These are phyloP conservation scores for Ophiorrhiza pumila DNA, from an alignment of 257 asterid species.

Conservation along the genomic window DNA sequence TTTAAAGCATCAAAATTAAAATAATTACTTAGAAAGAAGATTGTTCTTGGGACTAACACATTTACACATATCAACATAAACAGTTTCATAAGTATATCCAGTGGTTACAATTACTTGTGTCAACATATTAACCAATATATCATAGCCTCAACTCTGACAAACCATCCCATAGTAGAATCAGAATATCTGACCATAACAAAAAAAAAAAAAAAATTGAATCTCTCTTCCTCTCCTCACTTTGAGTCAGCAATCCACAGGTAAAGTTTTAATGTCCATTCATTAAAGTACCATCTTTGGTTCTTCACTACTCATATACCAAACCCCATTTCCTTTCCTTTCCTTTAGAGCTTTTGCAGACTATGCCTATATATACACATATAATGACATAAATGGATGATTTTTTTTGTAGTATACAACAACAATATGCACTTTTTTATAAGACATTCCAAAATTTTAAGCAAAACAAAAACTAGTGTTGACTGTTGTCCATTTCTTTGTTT, in stretches of 20 bases:
- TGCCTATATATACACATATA: background rate
- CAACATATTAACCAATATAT: background rate
- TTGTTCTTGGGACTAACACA: background rate
- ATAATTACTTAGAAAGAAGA: too few relatives aligned
- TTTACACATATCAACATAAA: background rate
- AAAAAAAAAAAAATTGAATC: slow-evolving; percentile 9
- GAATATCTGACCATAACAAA: slow-evolving; percentile 23
- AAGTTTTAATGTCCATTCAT: too few relatives aligned
- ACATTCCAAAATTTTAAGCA: background rate
- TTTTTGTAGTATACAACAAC: background rate
- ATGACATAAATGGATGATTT: slow-evolving; percentile 11
- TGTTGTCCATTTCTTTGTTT: slow-evolving; percentile 8
- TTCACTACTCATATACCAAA: background rate
- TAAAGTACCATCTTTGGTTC: slow-evolving; percentile 6
- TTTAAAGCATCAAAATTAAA: too few relatives aligned
- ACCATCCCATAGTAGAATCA: slow-evolving; percentile 4
- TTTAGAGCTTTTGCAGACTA: background rate
- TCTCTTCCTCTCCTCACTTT: background rate
- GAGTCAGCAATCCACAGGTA: slow-evolving; percentile 5
- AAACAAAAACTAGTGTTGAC: background rate
- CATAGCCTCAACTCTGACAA: background rate
- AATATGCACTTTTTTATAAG: background rate
- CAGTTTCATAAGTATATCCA: background rate
- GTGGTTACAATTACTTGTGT: background rate
- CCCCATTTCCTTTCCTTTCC: background rate